Evolutionary conservation across 176 grass and related monocot genomes (phyloP), one percentile per base, ranked within the genome.

Genomic region (Stipa capillata): DNA sequence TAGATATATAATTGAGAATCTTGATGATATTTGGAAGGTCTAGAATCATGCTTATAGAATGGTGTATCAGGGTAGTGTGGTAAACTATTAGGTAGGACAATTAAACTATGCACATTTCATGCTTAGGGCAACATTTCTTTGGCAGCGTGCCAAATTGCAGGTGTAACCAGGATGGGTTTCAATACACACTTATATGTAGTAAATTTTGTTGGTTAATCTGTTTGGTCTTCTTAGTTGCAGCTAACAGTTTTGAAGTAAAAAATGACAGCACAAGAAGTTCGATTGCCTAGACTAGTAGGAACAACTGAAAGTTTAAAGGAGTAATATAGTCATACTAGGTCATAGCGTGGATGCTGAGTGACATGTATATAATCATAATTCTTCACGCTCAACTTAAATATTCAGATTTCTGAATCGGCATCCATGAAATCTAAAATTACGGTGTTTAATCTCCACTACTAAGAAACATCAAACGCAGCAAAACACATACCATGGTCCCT

Each of bases 401-500:
- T 23, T 65, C 8, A 21, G 7, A 12, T 0, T 24, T 50, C 27
- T 8, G 7, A 27, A 9, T 29, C 2, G 3, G 11, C 1, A 5
- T 65, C 51, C 14, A 24, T 16, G 45, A n/a, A n/a, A n/a, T n/a
- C n/a, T n/a, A n/a, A n/a, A n/a, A n/a, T n/a, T n/a, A n/a, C n/a
- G 9, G 1, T 44, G 23, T 0, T 17, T 4, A 15, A 9, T 20
- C 7, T 43, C 17, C 1, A 13, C 1, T 70, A 8, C n/a, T n/a
- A n/a, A n/a, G 1, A 3, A 39, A 18, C 4, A 73, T 65, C n/a
- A 4, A 67, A 80, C 34, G 68, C 18, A 27, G 53, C 5, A 72
- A 3, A 11, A 77, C 6, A 0, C 15, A 1, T 91, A 95, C 92
- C 92, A 99, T 93, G 63, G 92, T 99, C 2, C 90, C 84, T 80